These are phyloP conservation scores for Cydonia oblonga DNA, from an alignment of 331 rosid genomes.

Conservation along the genomic window DNA sequence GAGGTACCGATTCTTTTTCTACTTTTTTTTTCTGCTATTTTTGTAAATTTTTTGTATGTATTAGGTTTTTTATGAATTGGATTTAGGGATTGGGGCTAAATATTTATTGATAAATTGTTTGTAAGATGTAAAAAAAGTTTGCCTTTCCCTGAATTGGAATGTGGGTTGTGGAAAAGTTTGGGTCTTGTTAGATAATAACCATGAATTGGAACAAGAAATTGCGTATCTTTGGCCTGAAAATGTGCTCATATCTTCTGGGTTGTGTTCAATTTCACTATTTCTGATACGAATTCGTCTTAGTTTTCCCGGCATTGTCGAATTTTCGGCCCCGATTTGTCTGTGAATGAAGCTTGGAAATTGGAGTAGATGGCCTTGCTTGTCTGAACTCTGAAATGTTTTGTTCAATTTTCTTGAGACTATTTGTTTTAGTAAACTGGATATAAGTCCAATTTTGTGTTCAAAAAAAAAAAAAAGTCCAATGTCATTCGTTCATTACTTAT, in stretches of 20 bases:
- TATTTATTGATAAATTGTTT: no score
- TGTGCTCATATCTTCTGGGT: background rate
- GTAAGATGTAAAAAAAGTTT: no score
- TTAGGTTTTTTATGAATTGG: no score
- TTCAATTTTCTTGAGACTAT: background rate
- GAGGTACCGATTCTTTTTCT: background rate
- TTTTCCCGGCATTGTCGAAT: background rate
- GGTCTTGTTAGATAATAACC: background rate
- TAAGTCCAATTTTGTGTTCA: no score
- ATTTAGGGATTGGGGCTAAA: no score
- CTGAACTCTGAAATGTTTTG: background rate
- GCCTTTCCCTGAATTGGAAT: background rate
- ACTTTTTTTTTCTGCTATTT: no score
- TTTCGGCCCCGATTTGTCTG: background rate
- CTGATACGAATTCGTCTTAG: background rate
- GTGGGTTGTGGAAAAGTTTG: background rate
- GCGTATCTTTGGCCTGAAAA: background rate
- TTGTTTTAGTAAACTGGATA: background rate
- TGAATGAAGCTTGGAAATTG: background rate
- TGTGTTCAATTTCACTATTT: background rate
- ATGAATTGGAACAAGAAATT: background rate
- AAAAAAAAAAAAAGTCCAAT: no score
- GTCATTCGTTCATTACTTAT: no score
- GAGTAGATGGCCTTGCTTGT: background rate
- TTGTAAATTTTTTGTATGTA: background rate